These are phyloP conservation scores for Sabuloglossum arenarium DNA, from an alignment of 495 filamentous ascomycete genomes.

Conservation along the genomic window DNA sequence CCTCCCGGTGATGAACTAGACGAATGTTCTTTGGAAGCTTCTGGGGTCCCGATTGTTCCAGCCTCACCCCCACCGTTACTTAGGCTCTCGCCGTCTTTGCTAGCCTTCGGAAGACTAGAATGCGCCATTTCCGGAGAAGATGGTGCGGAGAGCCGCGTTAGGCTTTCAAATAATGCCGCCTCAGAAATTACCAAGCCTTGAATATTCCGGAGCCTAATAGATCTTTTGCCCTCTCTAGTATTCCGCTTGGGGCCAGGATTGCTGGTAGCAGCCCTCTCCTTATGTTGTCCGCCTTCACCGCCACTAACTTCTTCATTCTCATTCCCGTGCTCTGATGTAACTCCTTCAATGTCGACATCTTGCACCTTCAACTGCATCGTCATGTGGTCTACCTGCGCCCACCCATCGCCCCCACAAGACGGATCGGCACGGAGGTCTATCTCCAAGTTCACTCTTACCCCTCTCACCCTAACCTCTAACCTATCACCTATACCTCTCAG, in stretches of 20 bases:
- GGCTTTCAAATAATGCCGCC: constrained; percentile 45
- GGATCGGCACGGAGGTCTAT: constrained; percentile 21
- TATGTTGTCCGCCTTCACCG: not conserved
- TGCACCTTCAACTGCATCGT: constrained; percentile 45
- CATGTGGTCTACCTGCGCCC: constrained; percentile 25
- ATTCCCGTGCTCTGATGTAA: constrained; percentile 22
- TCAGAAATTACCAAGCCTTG: constrained; percentile 49
- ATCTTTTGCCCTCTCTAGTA: constrained; percentile 30
- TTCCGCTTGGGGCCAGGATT: constrained; percentile 19
- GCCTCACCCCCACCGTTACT: not conserved
- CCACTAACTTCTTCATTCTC: not conserved
- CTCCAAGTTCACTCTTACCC: constrained; percentile 34
- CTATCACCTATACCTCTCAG: constrained; percentile 68
- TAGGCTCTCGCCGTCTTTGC: not conserved
- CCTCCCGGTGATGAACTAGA: constrained; percentile 11
- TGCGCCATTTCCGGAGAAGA: constrained; percentile 36
- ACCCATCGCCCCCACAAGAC: not conserved
- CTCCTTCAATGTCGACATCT: constrained; percentile 42
- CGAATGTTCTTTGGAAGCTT: constrained; percentile 4
- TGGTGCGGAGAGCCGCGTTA: constrained; percentile 37
- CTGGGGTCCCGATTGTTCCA: not conserved
- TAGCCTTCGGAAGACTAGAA: constrained; percentile 11
- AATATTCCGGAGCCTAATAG: constrained; percentile 40
- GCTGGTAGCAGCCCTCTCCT: constrained; percentile 12
- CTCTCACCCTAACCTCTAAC: constrained; percentile 43